These are phyloP conservation scores for Annona cherimola DNA, from an alignment of 164 flowering plant species.

Conservation along the genomic window DNA sequence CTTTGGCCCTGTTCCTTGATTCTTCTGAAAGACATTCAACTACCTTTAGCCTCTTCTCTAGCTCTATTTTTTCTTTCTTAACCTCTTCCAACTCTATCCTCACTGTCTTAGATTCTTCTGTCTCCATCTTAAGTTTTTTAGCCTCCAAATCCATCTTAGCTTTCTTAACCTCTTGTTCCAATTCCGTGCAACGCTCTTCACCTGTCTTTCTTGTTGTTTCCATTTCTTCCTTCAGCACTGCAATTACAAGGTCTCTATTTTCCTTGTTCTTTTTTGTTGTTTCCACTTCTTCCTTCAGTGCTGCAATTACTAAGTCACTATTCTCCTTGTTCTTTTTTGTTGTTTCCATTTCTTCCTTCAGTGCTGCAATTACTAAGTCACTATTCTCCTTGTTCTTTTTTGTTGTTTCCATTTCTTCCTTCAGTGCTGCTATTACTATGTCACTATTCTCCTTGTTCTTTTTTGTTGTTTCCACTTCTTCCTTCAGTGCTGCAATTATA, in stretches of 20 bases:
- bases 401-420: conserved; percentile 53
- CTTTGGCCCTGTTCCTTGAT: conserved; percentile 48
- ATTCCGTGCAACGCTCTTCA: conserved; percentile 34
- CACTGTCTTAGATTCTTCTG: conserved; percentile 27
- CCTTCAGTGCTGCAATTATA: conserved; percentile 51
- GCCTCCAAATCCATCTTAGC: neutral
- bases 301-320: conserved; percentile 40
- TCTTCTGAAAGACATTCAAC: conserved; percentile 44
- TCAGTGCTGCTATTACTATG: conserved; percentile 41
- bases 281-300: conserved; percentile 42
- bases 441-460: conserved; percentile 51
- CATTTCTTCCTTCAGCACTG: conserved; percentile 48
- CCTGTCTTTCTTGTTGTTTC: conserved; percentile 44
- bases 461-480: conserved; percentile 40
- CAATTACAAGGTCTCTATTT: conserved; percentile 45
- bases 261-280: conserved; percentile 50
- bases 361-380: conserved; percentile 40
- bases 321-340: conserved; percentile 37
- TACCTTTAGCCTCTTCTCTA: conserved; percentile 52
- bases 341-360: conserved; percentile 26
- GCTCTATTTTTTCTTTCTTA: conserved; percentile 12
- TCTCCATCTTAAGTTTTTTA: conserved; percentile 15
- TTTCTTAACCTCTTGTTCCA: conserved; percentile 60
- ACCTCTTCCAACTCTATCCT: conserved; percentile 3
- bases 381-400: conserved; percentile 37